phyloP scores from a whole-genome alignment of 2,329 filamentous ascomycete species.

The Fusarium nanum region DNA sequence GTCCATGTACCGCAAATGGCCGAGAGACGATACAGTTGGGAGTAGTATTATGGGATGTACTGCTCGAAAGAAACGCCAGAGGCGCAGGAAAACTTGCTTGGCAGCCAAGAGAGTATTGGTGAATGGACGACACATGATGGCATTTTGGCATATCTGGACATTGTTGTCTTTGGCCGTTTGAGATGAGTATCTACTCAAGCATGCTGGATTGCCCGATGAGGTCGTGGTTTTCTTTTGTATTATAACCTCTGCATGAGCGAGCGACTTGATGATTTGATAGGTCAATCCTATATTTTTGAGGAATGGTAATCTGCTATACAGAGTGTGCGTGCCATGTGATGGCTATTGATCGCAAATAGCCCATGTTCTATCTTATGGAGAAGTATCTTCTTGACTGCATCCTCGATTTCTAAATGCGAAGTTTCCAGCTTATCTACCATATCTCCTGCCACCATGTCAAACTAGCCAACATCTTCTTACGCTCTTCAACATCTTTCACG shows the following conservation, averaged over 20 bases:
- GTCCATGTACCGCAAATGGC: conserved; percentile 65
- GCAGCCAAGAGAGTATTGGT: neutral
- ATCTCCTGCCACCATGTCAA: conserved; percentile 69
- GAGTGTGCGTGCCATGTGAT: neutral
- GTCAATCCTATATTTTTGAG: neutral
- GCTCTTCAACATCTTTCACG: conserved; percentile 51
- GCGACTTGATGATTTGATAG: conserved; percentile 21
- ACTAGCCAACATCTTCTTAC: conserved; percentile 52
- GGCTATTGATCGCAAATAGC: neutral
- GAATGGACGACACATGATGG: neutral
- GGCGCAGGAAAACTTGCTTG: neutral
- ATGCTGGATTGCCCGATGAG: neutral
- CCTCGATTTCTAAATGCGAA: neutral
- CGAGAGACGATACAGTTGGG: conserved; percentile 64
- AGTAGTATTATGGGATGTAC: conserved; percentile 49
- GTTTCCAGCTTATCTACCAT: conserved; percentile 56
- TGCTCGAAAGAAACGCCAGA: neutral
- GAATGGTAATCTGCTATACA: neutral
- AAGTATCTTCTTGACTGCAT: neutral
- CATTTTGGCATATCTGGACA: neutral
- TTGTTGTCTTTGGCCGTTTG: neutral
- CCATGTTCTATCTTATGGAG: neutral
- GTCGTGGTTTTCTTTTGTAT: neutral
- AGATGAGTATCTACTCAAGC: neutral
- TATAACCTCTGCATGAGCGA: conserved; percentile 23